Percentiles rank a stretch among this genome's conserved stretches.
Conservation (phyloP, 106 monocot genomes). For the Acanthochlamys bracteata region DNA sequence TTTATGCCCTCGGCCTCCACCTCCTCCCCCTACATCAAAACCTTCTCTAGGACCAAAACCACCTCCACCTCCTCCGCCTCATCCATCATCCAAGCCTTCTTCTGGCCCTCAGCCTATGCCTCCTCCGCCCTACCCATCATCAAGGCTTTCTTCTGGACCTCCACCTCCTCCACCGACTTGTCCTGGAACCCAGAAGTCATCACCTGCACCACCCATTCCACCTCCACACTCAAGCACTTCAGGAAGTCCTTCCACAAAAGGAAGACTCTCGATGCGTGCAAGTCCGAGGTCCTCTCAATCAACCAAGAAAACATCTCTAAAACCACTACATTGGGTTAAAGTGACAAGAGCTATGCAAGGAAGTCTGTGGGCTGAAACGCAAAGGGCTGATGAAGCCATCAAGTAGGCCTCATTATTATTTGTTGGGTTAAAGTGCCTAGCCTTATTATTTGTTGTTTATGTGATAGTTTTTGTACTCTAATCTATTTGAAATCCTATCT, state of each 20-base stretch:
- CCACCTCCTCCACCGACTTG: too few relatives aligned
- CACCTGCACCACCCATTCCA: slow-evolving; percentile 31
- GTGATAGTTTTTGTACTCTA: slow-evolving; percentile 2
- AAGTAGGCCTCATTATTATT: too few relatives aligned
- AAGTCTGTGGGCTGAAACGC: slow-evolving; percentile 92
- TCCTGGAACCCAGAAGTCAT: too few relatives aligned
- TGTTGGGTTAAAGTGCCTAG: slow-evolving; percentile 5
- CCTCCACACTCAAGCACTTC: slow-evolving; percentile 21
- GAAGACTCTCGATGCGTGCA: slow-evolving; percentile 15
- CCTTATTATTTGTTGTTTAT: slow-evolving; percentile 8
- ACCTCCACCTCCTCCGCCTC: slow-evolving; percentile 5
- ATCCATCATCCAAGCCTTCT: background rate
- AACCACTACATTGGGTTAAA: slow-evolving; percentile 93
- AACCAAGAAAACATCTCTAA: slow-evolving; percentile 61
- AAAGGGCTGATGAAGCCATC: slow-evolving; percentile 63
- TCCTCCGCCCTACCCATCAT: slow-evolving; percentile 17
- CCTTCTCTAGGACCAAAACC: background rate
- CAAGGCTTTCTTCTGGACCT: slow-evolving; percentile 8
- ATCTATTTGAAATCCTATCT: slow-evolving; percentile 9
- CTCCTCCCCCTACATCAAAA: background rate
- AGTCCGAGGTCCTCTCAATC: slow-evolving; percentile 27
- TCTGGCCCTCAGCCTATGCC: slow-evolving; percentile 7
- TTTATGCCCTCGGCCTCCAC: background rate
- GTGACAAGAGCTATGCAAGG: slow-evolving; percentile 97
- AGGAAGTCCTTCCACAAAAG: slow-evolving; percentile 30